Conservation (phyloP, 139 green algal genomes). For the Auxenochlorella protothecoides region DNA sequence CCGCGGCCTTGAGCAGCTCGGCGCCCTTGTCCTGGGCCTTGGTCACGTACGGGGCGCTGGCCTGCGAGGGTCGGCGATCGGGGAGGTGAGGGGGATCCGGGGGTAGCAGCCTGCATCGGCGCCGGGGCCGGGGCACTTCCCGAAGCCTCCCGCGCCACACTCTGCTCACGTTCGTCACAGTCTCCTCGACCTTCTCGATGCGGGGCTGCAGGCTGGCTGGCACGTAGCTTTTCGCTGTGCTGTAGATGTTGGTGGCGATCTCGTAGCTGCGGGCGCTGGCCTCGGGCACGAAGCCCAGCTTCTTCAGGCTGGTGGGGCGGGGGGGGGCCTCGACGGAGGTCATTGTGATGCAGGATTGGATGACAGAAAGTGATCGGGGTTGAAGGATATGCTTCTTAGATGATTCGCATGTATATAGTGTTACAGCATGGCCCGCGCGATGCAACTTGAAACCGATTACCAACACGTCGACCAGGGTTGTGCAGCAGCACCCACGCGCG, state of each 20-base stretch:
- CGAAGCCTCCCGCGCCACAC: too few relatives aligned
- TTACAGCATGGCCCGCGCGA: too few relatives aligned
- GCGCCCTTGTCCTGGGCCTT: slow-evolving; percentile 22
- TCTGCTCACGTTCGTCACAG: background rate
- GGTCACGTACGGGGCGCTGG: slow-evolving; percentile 12
- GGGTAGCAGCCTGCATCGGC: too few relatives aligned
- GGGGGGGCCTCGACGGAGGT: background rate
- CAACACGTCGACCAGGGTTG: too few relatives aligned
- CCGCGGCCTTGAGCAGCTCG: slow-evolving; percentile 16
- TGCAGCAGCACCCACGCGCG: too few relatives aligned
- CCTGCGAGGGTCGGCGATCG: background rate
- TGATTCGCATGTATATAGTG: too few relatives aligned
- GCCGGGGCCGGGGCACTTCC: too few relatives aligned
- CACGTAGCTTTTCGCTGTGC: slow-evolving; percentile 12
- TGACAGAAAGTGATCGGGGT: too few relatives aligned
- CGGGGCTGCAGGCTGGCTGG: slow-evolving; percentile 4
- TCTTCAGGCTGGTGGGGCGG: slow-evolving; percentile 3
- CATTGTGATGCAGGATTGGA: too few relatives aligned
- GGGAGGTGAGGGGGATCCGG: too few relatives aligned
- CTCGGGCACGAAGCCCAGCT: slow-evolving; percentile 19
- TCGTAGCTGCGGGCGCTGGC: slow-evolving; percentile 1
- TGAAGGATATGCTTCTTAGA: too few relatives aligned
- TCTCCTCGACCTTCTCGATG: slow-evolving; percentile 10
- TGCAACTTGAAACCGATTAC: too few relatives aligned
- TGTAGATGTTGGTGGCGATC: slow-evolving; percentile 12